Conservation (phyloP, 352 stramenopile species). For the Globisporangium mamillatum region DNA sequence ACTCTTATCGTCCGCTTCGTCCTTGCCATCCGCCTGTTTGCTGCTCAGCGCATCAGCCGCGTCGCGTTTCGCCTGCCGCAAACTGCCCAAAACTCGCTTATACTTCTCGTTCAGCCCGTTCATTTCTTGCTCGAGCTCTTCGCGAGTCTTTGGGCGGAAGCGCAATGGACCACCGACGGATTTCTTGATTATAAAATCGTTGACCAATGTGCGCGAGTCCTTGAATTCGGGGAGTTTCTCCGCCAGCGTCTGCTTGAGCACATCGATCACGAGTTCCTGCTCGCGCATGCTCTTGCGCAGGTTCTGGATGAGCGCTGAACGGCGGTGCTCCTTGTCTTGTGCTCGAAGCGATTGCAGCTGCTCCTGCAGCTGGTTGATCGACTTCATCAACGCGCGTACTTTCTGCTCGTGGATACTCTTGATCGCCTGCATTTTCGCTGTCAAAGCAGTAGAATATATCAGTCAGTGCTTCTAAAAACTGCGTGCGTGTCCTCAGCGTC, state of each 20-base stretch:
- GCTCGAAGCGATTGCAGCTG: constrained; percentile 68
- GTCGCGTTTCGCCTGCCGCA: constrained; percentile 46
- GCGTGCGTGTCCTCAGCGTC: not conserved
- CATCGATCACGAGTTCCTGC: constrained; percentile 81
- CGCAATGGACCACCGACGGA: constrained; percentile 66
- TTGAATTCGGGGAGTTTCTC: constrained; percentile 69
- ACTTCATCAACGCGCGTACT: constrained; percentile 84
- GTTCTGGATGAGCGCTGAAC: constrained; percentile 82
- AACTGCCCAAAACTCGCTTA: constrained; percentile 52
- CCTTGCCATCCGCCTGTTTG: constrained; percentile 32
- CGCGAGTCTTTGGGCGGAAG: constrained; percentile 81
- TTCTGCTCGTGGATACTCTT: constrained; percentile 71
- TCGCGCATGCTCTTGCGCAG: constrained; percentile 74
- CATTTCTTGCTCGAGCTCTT: constrained; percentile 87
- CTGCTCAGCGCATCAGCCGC: constrained; percentile 13
- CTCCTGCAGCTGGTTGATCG: constrained; percentile 79
- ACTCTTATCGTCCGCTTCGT: constrained; percentile 1
- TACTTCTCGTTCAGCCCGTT: constrained; percentile 70
- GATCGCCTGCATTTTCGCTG: constrained; percentile 65
- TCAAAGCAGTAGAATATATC: not conserved
- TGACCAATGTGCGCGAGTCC: constrained; percentile 57
- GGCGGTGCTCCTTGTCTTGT: constrained; percentile 85
- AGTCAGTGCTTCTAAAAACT: not conserved
- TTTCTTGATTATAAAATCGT: constrained; percentile 88
- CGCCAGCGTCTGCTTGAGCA: constrained; percentile 75